These are phyloP conservation scores for Nitzschia palea DNA, from an alignment of 108 stramenopile genomes.

Conservation along the genomic window DNA sequence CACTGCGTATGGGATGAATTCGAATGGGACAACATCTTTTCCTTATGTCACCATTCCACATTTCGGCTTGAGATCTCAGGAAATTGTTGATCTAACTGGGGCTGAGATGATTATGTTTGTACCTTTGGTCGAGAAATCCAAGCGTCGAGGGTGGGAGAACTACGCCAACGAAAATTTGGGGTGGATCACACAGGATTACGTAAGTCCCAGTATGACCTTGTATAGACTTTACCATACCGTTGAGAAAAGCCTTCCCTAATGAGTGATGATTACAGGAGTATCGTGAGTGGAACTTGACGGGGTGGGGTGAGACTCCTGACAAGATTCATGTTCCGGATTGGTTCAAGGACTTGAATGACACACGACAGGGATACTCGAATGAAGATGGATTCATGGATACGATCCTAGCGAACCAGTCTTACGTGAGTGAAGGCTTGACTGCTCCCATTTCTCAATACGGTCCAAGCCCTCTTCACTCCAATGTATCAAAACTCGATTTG, in stretches of 20 bases:
- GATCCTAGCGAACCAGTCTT: background rate
- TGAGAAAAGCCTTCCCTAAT: background rate
- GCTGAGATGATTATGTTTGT: conserved; percentile 20
- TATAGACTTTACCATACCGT: no score
- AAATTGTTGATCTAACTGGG: conserved; percentile 7
- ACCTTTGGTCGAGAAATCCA: conserved; percentile 5
- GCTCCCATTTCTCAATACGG: conserved; percentile 27
- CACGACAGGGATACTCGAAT: conserved; percentile 10
- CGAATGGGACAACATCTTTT: background rate
- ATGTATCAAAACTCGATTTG: conserved; percentile 15
- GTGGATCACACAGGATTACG: conserved; percentile 15
- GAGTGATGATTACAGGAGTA: background rate
- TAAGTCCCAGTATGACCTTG: background rate
- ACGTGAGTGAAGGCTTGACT: background rate
- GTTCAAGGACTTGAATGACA: background rate
- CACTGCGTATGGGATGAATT: conserved; percentile 8
- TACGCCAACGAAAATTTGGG: conserved; percentile 10
- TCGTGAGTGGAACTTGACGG: conserved; percentile 2
- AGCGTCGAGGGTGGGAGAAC: background rate
- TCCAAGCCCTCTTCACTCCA: background rate
- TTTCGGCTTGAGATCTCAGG: conserved; percentile 16
- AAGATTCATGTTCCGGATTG: background rate
- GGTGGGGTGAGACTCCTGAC: background rate
- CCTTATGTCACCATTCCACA: conserved; percentile 31
- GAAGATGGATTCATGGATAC: conserved; percentile 12